phyloP scores from a whole-genome alignment of 208 protist genomes.

The Trypanosoma vivax region DNA sequence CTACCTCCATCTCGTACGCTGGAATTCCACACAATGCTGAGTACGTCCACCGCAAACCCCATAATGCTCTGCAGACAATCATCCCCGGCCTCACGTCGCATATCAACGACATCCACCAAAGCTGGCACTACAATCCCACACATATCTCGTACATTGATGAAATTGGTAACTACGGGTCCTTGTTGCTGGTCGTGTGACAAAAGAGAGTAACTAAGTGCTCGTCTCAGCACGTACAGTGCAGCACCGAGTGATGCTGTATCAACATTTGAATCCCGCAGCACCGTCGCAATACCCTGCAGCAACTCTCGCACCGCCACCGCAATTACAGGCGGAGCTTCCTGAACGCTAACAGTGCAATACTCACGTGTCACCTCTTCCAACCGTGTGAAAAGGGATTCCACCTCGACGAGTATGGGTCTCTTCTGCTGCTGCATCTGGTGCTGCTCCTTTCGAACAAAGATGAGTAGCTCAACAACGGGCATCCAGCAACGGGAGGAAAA shows the following conservation, averaged over 20 bases:
- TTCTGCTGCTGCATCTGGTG: conserved; percentile 6
- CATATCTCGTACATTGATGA: conserved; percentile 58
- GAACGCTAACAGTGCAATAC: conserved; percentile 20
- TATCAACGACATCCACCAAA: conserved; percentile 42
- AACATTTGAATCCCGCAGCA: conserved; percentile 26
- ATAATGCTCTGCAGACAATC: conserved; percentile 59
- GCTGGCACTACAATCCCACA: conserved; percentile 38
- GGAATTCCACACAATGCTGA: conserved; percentile 49
- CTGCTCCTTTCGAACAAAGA: conserved; percentile 32
- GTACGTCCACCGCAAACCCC: conserved; percentile 48
- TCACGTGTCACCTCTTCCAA: conserved; percentile 66
- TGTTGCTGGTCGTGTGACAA: conserved; percentile 37
- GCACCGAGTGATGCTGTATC: conserved; percentile 43
- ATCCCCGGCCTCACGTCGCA: conserved; percentile 36
- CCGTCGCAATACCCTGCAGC: conserved; percentile 39
- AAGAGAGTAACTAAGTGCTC: conserved; percentile 59
- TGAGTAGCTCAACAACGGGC: conserved; percentile 47
- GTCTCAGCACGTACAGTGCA: conserved; percentile 48
- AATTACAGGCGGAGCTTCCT: not conserved
- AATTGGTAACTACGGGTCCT: conserved; percentile 38
- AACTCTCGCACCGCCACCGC: conserved; percentile 34
- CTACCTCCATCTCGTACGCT: conserved; percentile 1
- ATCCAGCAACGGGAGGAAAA: conserved; percentile 72
- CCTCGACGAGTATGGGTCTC: conserved; percentile 20
- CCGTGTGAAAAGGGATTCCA: conserved; percentile 59